Conservation (phyloP, 192 early-diverging fungal genomes). For the Phycomyces blakesleeanus region DNA sequence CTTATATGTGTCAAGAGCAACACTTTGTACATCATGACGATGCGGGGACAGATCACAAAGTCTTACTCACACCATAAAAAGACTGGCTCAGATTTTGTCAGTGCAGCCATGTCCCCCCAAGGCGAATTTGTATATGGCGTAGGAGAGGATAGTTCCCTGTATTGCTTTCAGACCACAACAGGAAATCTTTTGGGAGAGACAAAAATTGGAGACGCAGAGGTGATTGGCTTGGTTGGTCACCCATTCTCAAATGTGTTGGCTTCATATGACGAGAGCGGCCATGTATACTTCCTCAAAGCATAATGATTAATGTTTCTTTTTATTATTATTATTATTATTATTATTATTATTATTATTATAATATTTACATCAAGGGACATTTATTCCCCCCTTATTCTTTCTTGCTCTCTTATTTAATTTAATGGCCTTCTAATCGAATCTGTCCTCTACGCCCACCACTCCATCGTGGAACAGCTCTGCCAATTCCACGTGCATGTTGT, state of each 20-base stretch:
- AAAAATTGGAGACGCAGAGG: conserved; percentile 59
- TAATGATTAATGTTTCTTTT: conserved; percentile 16
- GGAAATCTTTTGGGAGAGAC: conserved; percentile 45
- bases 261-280: conserved; percentile 62
- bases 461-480: conserved; percentile 36
- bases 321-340: background rate
- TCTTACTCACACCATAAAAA: conserved; percentile 48
- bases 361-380: background rate
- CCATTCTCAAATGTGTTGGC: conserved; percentile 82
- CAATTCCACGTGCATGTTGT: conserved; percentile 23
- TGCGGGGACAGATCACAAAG: conserved; percentile 59
- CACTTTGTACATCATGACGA: conserved; percentile 65
- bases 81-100: conserved; percentile 47
- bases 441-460: conserved; percentile 25
- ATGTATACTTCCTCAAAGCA: conserved; percentile 61
- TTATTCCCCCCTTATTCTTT: background rate
- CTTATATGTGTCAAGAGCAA: conserved; percentile 78
- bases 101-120: conserved; percentile 62
- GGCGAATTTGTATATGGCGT: conserved; percentile 82
- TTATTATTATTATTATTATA: background rate
- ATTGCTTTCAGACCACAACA: conserved; percentile 63
- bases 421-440: conserved; percentile 31
- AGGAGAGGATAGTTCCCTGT: conserved; percentile 63
- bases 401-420: background rate
- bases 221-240: conserved; percentile 78